Conservation (phyloP, 2,329 filamentous ascomycete genomes). For the Leptographium lundbergii region DNA sequence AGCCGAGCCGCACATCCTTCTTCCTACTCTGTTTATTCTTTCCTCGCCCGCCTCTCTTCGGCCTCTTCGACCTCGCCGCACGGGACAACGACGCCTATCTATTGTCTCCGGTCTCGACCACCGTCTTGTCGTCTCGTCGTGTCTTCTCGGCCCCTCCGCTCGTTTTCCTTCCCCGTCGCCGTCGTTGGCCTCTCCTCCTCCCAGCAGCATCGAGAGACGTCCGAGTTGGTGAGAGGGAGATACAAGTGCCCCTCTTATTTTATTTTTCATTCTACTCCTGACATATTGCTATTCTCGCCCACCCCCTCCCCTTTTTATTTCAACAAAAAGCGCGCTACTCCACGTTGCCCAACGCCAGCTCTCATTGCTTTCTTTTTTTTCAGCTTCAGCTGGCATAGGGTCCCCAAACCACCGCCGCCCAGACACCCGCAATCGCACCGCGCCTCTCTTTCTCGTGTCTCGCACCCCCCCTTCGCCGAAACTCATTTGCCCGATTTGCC, state of each 20-base stretch:
- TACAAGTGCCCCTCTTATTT: background rate
- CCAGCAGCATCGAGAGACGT: background rate
- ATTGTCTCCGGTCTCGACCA: no score
- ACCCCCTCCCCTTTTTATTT: background rate
- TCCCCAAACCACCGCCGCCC: background rate
- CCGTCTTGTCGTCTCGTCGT: background rate
- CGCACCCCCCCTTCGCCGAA: conserved; percentile 1
- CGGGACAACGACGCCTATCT: no score
- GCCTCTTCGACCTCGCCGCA: no score
- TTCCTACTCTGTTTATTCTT: no score
- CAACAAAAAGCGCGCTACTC: background rate
- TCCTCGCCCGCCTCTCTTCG: no score
- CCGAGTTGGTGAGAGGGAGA: background rate
- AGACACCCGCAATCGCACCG: background rate
- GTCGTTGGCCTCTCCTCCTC: background rate
- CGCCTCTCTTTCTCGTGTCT: background rate
- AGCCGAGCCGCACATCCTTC: no score
- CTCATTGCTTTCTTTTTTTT: background rate
- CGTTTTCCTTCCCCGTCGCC: background rate
- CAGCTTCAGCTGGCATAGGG: background rate
- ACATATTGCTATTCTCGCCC: background rate
- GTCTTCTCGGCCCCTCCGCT: no score
- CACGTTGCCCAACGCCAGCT: background rate
- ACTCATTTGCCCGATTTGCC: background rate
- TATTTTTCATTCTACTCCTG: background rate